Conservation (phyloP, 306 rosid genomes). For the Begonia masoniana region DNA sequence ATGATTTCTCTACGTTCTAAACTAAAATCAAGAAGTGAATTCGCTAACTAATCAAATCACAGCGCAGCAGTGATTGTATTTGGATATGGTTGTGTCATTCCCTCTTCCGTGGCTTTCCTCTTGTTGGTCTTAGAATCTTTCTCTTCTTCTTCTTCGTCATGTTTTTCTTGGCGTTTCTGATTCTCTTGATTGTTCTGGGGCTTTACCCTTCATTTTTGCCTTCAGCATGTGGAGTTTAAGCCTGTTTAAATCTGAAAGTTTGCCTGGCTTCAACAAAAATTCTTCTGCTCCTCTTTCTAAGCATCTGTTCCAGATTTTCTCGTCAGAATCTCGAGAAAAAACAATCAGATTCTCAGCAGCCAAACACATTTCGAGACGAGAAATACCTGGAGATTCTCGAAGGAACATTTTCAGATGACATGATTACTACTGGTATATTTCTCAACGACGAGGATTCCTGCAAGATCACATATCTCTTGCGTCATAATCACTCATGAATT, state of each 20-base stretch:
- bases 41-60: too few relatives aligned
- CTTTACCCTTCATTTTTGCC: conserved; percentile 33
- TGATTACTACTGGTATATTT: conserved; percentile 90
- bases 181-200: conserved; percentile 12
- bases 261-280: conserved; percentile 87
- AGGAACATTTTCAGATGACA: conserved; percentile 95
- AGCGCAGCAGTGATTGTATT: conserved; percentile 39
- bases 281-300: conserved; percentile 94
- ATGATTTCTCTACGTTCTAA: too few relatives aligned
- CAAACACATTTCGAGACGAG: too few relatives aligned
- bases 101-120: conserved; percentile 72
- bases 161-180: neutral
- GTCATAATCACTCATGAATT: neutral
- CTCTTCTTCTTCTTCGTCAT: conserved; percentile 18
- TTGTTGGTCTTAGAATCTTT: conserved; percentile 33
- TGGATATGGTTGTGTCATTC: conserved; percentile 74
- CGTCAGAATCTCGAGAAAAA: too few relatives aligned
- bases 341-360: neutral
- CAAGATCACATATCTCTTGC: conserved; percentile 17
- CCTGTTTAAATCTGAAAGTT: conserved; percentile 45
- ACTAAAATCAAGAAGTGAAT: too few relatives aligned
- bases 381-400: conserved; percentile 71
- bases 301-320: conserved; percentile 31
- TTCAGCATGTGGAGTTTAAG: conserved; percentile 68
- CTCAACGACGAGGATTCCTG: conserved; percentile 80